Evolutionary conservation across 2,329 filamentous ascomycete species (phyloP).

Genomic region (Annulohypoxylon truncatum): DNA sequence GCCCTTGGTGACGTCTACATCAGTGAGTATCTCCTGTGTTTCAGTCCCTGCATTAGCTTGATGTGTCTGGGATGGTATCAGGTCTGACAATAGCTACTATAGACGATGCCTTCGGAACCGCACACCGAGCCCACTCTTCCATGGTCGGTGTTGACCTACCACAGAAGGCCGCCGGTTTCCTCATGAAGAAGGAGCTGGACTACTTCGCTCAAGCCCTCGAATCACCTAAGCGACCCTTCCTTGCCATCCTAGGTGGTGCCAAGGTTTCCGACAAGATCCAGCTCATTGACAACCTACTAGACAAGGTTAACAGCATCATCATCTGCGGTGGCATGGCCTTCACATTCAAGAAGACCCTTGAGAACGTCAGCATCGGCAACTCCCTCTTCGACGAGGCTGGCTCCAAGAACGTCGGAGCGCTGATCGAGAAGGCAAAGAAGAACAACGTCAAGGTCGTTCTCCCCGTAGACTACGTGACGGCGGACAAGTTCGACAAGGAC

Average conservation of each 20-base stretch:
- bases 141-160: constrained; percentile 98
- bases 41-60: background rate
- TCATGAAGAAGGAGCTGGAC: constrained; percentile 99
- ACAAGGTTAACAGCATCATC: constrained; percentile 97
- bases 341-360: constrained; percentile 99
- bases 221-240: constrained; percentile 92
- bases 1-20: constrained; percentile 95
- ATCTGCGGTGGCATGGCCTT: constrained; percentile 99
- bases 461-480: constrained; percentile 94
- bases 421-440: constrained; percentile 96
- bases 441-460: constrained; percentile 96
- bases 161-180: constrained; percentile 96
- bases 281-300: constrained; percentile 97
- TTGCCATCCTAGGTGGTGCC: constrained; percentile 96
- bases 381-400: constrained; percentile 94
- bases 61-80: background rate
- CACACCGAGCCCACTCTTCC: constrained; percentile 97
- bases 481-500: constrained; percentile 91
- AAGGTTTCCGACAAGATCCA: constrained; percentile 99
- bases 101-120: constrained; percentile 99
- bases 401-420: constrained; percentile 86
- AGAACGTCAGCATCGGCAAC: constrained; percentile 88
- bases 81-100: constrained; percentile 36
- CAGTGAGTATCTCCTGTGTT: constrained; percentile 70
- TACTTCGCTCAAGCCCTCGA: constrained; percentile 99